Conservation (phyloP, 2,329 filamentous ascomycete species). For the Aspergillus viridinutans region DNA sequence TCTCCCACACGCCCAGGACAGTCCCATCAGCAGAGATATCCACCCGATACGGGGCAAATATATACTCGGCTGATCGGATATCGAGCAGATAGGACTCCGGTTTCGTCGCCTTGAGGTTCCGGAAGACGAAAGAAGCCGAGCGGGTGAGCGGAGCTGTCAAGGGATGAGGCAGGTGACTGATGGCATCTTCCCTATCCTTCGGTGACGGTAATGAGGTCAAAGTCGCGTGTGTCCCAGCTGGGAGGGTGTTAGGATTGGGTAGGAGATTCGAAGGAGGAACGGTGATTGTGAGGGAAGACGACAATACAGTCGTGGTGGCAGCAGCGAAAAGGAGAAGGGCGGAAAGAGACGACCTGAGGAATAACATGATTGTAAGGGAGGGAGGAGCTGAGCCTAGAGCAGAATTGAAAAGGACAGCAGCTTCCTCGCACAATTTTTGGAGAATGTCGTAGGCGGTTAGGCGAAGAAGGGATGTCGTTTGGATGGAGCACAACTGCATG, state of each 20-base stretch:
- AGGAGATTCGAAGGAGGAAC: conserved; percentile 42
- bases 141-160: conserved; percentile 62
- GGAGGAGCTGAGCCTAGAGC: too few relatives aligned
- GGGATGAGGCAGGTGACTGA: conserved; percentile 41
- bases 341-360: conserved; percentile 5
- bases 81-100: conserved; percentile 70
- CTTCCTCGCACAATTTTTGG: not conserved
- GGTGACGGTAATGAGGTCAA: conserved; percentile 40
- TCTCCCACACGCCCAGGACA: conserved; percentile 69
- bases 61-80: conserved; percentile 68
- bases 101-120: conserved; percentile 49
- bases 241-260: conserved; percentile 40
- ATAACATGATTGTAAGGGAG: conserved; percentile 10
- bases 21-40: conserved; percentile 53
- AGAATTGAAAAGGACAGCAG: not conserved
- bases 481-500: not conserved
- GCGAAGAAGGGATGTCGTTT: not conserved
- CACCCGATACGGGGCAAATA: conserved; percentile 74
- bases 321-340: conserved; percentile 16
- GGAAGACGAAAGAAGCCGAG: conserved; percentile 70
- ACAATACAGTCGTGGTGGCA: conserved; percentile 15
- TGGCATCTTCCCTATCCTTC: conserved; percentile 32
- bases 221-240: conserved; percentile 50
- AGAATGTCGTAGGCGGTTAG: not conserved
- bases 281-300: conserved; percentile 33